A percentile compares a stretch with the other conserved stretches of the same genome.
Conservation (phyloP, 1,139 yeast genomes). For the Lodderomyces elongisporus region DNA sequence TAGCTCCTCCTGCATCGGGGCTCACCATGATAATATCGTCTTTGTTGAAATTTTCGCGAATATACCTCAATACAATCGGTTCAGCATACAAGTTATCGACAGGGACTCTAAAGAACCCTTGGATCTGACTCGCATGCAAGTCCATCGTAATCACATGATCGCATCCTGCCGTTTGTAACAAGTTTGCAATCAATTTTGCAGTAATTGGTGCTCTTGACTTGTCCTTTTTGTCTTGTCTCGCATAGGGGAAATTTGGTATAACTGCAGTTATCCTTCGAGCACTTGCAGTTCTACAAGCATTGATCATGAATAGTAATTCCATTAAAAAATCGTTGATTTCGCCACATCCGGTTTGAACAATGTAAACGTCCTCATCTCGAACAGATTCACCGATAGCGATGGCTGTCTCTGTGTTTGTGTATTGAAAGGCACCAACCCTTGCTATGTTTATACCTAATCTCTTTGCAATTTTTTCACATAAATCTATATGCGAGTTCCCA, state of each 20-base stretch:
- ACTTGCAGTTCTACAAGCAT: slow-evolving; percentile 93
- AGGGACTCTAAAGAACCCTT: slow-evolving; percentile 93
- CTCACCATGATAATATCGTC: slow-evolving; percentile 81
- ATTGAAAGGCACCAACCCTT: slow-evolving; percentile 62
- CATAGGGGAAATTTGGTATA: slow-evolving; percentile 93
- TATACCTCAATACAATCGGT: slow-evolving; percentile 87
- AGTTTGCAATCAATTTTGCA: slow-evolving; percentile 92
- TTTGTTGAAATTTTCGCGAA: slow-evolving; percentile 62
- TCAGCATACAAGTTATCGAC: slow-evolving; percentile 96
- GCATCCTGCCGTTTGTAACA: slow-evolving; percentile 94
- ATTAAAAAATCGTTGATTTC: slow-evolving; percentile 78
- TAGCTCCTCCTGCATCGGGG: slow-evolving; percentile 99
- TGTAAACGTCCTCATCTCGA: slow-evolving; percentile 92
- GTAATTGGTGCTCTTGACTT: slow-evolving; percentile 96
- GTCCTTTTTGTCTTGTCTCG: slow-evolving; percentile 96
- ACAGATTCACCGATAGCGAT: slow-evolving; percentile 93
- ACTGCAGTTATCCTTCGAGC: slow-evolving; percentile 95
- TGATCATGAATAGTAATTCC: slow-evolving; percentile 85
- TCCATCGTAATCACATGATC: slow-evolving; percentile 98
- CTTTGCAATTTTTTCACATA: slow-evolving; percentile 65
- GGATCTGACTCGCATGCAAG: slow-evolving; percentile 94
- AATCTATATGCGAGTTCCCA: slow-evolving; percentile 84
- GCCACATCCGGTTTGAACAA: slow-evolving; percentile 91
- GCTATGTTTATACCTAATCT: slow-evolving; percentile 56
- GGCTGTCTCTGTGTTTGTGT: slow-evolving; percentile 81